phyloP scores from a whole-genome alignment of 2,329 filamentous ascomycete species.

The Aspergillus sp. region DNA sequence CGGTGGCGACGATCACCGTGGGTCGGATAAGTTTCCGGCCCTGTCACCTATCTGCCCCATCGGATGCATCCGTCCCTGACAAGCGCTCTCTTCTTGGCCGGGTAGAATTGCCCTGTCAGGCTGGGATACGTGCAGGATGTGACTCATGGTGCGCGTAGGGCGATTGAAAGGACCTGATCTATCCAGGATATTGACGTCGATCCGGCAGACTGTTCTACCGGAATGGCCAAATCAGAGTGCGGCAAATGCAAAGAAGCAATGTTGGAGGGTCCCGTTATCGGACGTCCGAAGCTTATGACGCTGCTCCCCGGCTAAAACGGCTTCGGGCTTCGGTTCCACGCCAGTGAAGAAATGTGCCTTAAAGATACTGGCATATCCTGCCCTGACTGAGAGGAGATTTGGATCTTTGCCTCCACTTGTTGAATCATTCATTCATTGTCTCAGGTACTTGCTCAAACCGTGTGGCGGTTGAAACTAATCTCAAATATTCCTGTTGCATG shows the following conservation, averaged over 20 bases:
- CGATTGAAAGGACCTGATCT: background rate
- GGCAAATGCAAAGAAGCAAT: too few relatives aligned
- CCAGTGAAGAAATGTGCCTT: slow-evolving; percentile 2
- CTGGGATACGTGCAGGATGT: background rate
- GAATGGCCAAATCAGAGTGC: background rate
- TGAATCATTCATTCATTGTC: too few relatives aligned
- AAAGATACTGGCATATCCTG: slow-evolving; percentile 10
- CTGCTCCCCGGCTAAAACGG: slow-evolving; percentile 32
- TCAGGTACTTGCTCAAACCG: too few relatives aligned
- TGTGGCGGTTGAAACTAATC: too few relatives aligned
- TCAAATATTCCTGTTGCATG: too few relatives aligned
- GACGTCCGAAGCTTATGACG: slow-evolving; percentile 7
- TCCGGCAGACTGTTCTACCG: background rate
- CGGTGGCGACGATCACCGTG: background rate
- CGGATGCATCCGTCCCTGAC: background rate
- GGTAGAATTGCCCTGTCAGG: background rate
- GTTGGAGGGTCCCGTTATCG: slow-evolving; percentile 6
- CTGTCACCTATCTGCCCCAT: background rate
- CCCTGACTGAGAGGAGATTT: background rate
- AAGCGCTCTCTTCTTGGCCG: background rate
- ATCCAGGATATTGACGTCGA: background rate
- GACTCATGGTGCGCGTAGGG: background rate
- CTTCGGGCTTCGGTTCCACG: slow-evolving; percentile 25
- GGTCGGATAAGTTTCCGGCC: background rate
- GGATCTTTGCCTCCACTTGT: too few relatives aligned